These are phyloP conservation scores for Cinnamomum micranthum DNA, from an alignment of 164 flowering plant species.

Conservation along the genomic window DNA sequence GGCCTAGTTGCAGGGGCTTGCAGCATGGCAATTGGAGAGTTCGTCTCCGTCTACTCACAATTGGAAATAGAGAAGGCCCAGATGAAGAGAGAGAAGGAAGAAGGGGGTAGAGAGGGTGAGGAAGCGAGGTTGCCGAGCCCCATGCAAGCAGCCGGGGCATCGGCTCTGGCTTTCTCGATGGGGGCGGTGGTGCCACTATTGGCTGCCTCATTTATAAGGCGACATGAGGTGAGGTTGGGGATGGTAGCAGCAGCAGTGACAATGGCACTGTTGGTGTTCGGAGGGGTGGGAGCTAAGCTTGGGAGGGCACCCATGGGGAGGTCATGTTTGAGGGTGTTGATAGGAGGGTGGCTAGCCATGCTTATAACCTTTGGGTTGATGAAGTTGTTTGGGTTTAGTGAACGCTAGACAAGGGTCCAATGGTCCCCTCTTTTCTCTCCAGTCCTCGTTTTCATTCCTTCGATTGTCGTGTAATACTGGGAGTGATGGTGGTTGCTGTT, in stretches of 20 bases:
- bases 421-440: not conserved
- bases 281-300: constrained; percentile 21
- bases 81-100: not conserved
- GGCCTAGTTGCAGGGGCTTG: constrained; percentile 31
- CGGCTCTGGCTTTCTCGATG: constrained; percentile 21
- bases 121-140: constrained; percentile 18
- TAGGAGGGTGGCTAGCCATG: constrained; percentile 36
- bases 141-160: constrained; percentile 19
- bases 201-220: constrained; percentile 19
- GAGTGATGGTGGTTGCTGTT: too few species aligned
- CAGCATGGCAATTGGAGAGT: constrained; percentile 34
- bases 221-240: constrained; percentile 20
- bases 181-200: constrained; percentile 24
- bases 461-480: not conserved
- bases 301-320: constrained; percentile 22
- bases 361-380: constrained; percentile 28
- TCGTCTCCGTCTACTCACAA: constrained; percentile 31
- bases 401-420: not conserved
- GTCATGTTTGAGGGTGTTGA: constrained; percentile 25
- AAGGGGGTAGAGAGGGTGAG: not conserved
- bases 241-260: constrained; percentile 15
- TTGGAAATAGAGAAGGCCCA: constrained; percentile 28
- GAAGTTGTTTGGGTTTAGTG: constrained; percentile 16
- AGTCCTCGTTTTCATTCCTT: not conserved
- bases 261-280: constrained; percentile 26